Percentiles rank a stretch among this genome's conserved stretches.
phyloP scores from a whole-genome alignment of 108 stramenopile genomes.

The Skeletonema potamos region DNA sequence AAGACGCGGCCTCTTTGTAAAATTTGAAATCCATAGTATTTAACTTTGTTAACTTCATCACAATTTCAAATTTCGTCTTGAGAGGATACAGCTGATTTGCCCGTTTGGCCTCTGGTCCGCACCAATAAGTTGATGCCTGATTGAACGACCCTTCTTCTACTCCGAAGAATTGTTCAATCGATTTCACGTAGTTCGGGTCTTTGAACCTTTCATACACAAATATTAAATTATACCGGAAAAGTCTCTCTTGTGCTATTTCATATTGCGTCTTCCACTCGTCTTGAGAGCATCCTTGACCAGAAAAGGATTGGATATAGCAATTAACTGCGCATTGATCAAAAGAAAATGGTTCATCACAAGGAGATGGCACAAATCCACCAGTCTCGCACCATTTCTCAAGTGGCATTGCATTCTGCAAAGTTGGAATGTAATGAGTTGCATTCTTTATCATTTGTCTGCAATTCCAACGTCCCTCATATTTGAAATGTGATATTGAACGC shows the following conservation, averaged over 20 bases:
- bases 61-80: constrained; percentile 14
- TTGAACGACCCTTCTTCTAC: constrained; percentile 31
- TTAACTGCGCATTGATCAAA: constrained; percentile 35
- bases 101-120: constrained; percentile 26
- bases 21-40: constrained; percentile 35
- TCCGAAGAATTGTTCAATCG: constrained; percentile 34
- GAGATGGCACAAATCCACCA: constrained; percentile 13
- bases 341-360: constrained; percentile 25
- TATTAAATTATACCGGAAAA: constrained; percentile 35
- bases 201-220: constrained; percentile 33
- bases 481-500: constrained; percentile 42
- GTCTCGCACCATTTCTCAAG: constrained; percentile 33
- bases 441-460: constrained; percentile 40
- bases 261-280: constrained; percentile 31
- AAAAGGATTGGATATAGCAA: constrained; percentile 38
- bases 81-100: constrained; percentile 34
- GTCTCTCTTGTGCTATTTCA: constrained; percentile 15
- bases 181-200: constrained; percentile 20
- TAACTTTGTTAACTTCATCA: constrained; percentile 18
- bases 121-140: constrained; percentile 10
- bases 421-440: constrained; percentile 27
- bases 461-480: constrained; percentile 44
- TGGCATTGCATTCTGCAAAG: constrained; percentile 16
- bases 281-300: constrained; percentile 26
- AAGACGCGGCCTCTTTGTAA: constrained; percentile 20